Conservation (phyloP, 2,329 filamentous ascomycete species). For the Paraconiothyrium brasiliense region DNA sequence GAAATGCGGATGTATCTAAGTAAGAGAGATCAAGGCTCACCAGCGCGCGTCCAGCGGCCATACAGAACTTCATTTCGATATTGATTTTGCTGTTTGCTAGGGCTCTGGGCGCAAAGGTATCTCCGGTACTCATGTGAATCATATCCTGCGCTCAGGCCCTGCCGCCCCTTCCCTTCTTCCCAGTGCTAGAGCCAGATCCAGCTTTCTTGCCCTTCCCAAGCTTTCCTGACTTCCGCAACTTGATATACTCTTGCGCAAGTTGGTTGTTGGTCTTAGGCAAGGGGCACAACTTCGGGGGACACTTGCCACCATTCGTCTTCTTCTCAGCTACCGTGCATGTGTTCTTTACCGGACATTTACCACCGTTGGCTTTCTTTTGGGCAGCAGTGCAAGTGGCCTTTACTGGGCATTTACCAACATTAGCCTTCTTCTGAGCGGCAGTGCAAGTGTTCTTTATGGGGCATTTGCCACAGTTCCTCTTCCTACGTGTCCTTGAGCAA, state of each 20-base stretch:
- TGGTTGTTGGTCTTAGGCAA: conserved; percentile 12
- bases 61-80: too few relatives aligned
- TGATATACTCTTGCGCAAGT: conserved; percentile 11
- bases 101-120: background rate
- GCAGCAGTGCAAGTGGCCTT: conserved; percentile 10
- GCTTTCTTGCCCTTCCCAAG: conserved; percentile 16
- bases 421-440: conserved; percentile 2
- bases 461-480: conserved; percentile 4
- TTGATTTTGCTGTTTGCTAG: too few relatives aligned
- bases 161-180: conserved; percentile 9
- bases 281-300: conserved; percentile 11
- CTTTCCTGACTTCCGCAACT: conserved; percentile 12
- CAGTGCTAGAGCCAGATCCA: conserved; percentile 7
- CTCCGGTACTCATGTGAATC: conserved; percentile 8
- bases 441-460: conserved; percentile 3
- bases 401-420: conserved; percentile 4
- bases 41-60: too few relatives aligned
- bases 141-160: conserved; percentile 9
- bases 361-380: conserved; percentile 11
- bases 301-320: conserved; percentile 16
- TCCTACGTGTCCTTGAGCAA: conserved; percentile 11
- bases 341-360: conserved; percentile 6
- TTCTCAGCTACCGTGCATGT: conserved; percentile 14
- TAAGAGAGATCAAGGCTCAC: too few relatives aligned
- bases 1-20: too few relatives aligned